These are phyloP conservation scores for Rutidosis leptorrhynchoides DNA, from an alignment of 129 eudicot genomes.

Conservation along the genomic window DNA sequence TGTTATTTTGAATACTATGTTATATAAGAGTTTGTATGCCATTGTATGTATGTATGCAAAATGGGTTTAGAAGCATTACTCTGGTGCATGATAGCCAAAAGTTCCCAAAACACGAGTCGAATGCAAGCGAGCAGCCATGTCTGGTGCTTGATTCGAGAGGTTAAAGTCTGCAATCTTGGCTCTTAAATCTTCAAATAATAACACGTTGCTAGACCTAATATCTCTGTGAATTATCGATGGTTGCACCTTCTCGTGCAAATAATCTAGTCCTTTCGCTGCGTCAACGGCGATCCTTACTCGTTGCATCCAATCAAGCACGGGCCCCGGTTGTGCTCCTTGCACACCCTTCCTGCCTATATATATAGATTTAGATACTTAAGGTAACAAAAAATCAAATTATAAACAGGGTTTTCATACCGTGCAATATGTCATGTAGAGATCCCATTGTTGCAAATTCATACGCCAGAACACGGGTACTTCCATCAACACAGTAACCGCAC, in stretches of 20 bases:
- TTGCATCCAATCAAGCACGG: slow-evolving; percentile 93
- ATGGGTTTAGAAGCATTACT: slow-evolving; percentile 43
- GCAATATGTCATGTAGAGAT: slow-evolving; percentile 77
- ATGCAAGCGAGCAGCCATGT: slow-evolving; percentile 98
- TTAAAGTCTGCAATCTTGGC: slow-evolving; percentile 95
- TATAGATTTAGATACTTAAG: neutral
- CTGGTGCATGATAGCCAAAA: slow-evolving; percentile 95
- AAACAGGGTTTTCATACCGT: slow-evolving; percentile 35
- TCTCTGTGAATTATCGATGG: slow-evolving; percentile 89
- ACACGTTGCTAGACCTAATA: slow-evolving; percentile 90
- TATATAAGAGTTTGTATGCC: neutral
- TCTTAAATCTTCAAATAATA: slow-evolving; percentile 71
- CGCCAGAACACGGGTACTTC: slow-evolving; percentile 64
- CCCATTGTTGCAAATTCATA: slow-evolving; percentile 90
- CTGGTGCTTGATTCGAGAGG: slow-evolving; percentile 94
- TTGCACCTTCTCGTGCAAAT: slow-evolving; percentile 84
- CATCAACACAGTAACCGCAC: slow-evolving; percentile 74
- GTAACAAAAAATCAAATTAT: neutral
- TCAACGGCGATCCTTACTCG: slow-evolving; percentile 89
- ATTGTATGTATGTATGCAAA: neutral
- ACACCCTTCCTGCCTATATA: slow-evolving; percentile 87
- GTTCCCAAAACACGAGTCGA: slow-evolving; percentile 95
- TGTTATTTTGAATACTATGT: neutral
- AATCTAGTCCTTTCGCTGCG: slow-evolving; percentile 96
- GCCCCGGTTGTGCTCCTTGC: slow-evolving; percentile 99